Evolutionary conservation across 2,329 filamentous ascomycete species (phyloP).

Genomic region (Corynespora cassiicola): DNA sequence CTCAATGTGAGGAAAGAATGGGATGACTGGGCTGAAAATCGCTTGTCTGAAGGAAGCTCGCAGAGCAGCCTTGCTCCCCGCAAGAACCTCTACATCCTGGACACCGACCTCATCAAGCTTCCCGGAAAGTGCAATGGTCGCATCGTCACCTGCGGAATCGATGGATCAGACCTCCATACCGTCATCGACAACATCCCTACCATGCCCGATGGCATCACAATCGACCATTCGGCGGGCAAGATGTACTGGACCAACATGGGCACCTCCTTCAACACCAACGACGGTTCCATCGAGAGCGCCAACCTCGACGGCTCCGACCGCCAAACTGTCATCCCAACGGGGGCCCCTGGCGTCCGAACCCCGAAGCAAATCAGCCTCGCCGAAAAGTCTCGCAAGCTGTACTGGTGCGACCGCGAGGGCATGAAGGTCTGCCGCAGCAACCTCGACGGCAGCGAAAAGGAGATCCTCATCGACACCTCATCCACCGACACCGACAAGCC

Average conservation of each 20-base stretch:
- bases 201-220: slow-evolving; percentile 42
- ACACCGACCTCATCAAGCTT: slow-evolving; percentile 11
- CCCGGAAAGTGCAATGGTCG: slow-evolving; percentile 9
- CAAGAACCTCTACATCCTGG: slow-evolving; percentile 16
- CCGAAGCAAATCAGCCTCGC: slow-evolving; percentile 50
- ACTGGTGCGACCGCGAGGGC: slow-evolving; percentile 54
- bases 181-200: slow-evolving; percentile 12
- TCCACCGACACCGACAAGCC: slow-evolving; percentile 36
- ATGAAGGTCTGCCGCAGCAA: slow-evolving; percentile 42
- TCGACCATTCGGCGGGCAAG: slow-evolving; percentile 19
- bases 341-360: slow-evolving; percentile 54
- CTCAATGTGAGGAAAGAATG: slow-evolving; percentile 18
- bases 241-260: slow-evolving; percentile 43
- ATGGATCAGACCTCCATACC: slow-evolving; percentile 10
- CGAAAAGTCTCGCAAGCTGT: slow-evolving; percentile 33
- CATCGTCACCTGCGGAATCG: slow-evolving; percentile 18
- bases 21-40: slow-evolving; percentile 14
- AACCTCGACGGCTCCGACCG: slow-evolving; percentile 59
- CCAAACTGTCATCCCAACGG: slow-evolving; percentile 50
- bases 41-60: too few species aligned
- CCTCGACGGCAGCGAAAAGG: slow-evolving; percentile 15
- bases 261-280: slow-evolving; percentile 22
- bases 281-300: slow-evolving; percentile 54
- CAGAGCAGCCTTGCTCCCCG: too few species aligned
- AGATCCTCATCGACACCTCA: slow-evolving; percentile 17